These are phyloP conservation scores for Fusarium sp. DNA, from an alignment of 2,329 filamentous ascomycete species.

Conservation along the genomic window DNA sequence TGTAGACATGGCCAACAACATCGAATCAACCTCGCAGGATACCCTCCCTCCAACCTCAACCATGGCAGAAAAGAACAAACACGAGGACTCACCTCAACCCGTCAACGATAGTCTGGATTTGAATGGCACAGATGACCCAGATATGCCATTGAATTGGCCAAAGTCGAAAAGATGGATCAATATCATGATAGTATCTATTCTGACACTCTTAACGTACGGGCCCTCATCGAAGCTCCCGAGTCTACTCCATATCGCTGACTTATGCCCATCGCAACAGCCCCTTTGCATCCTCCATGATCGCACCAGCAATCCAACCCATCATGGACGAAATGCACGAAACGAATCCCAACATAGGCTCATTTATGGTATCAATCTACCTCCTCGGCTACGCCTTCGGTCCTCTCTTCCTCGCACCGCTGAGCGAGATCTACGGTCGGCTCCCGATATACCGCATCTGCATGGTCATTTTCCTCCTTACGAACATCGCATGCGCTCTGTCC, in stretches of 20 bases:
- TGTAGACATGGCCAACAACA: background rate
- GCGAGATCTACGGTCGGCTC: background rate
- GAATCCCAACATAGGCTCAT: background rate
- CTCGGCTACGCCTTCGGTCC: background rate
- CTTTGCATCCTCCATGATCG: background rate
- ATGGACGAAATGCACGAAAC: background rate
- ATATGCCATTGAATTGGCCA: background rate
- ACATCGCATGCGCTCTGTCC: background rate
- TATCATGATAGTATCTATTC: background rate
- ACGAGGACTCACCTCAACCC: rapidly evolving
- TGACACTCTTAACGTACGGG: background rate
- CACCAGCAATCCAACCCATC: background rate
- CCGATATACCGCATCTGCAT: background rate
- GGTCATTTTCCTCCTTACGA: background rate
- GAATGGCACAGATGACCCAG: background rate
- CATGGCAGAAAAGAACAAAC: background rate
- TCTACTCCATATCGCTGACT: rapidly evolving
- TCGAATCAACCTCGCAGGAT: background rate
- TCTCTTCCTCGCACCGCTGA: background rate
- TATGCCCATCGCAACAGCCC: background rate
- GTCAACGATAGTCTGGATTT: background rate
- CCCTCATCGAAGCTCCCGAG: rapidly evolving
- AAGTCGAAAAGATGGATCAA: background rate
- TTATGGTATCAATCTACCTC: background rate
- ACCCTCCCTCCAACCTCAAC: background rate